These are phyloP conservation scores for Chaetomiaceae sp. DNA, from an alignment of 2,329 filamentous ascomycete species.

Conservation along the genomic window DNA sequence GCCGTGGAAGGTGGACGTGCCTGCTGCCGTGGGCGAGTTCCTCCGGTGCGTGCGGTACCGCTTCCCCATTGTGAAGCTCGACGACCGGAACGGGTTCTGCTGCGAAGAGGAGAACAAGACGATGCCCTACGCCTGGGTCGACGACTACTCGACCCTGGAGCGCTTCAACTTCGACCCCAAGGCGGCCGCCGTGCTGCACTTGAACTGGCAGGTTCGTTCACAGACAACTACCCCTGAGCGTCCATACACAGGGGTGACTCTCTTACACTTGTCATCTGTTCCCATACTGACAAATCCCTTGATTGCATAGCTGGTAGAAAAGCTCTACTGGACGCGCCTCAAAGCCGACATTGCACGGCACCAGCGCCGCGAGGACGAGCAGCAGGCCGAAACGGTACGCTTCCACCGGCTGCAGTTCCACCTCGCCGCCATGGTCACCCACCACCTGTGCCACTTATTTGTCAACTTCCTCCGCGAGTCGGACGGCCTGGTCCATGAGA, in stretches of 20 bases:
- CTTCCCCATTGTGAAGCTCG: slow-evolving; percentile 21
- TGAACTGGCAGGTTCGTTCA: slow-evolving; percentile 15
- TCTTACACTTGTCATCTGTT: no score
- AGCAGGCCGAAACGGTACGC: slow-evolving; percentile 2
- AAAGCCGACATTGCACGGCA: slow-evolving; percentile 18
- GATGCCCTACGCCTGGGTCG: slow-evolving; percentile 8
- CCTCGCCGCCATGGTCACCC: slow-evolving; percentile 19
- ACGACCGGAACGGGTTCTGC: slow-evolving; percentile 20
- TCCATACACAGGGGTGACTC: no score
- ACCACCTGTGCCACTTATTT: slow-evolving; percentile 23
- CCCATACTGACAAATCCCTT: no score
- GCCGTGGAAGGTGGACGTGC: slow-evolving; percentile 4
- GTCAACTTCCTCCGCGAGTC: slow-evolving; percentile 17
- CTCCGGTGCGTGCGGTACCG: slow-evolving; percentile 19
- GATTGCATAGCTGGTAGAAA: slow-evolving; percentile 14
- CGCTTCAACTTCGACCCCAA: slow-evolving; percentile 19
- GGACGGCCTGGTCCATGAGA: slow-evolving; percentile 7
- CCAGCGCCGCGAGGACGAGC: slow-evolving; percentile 11
- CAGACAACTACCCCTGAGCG: background rate
- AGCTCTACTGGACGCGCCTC: slow-evolving; percentile 22
- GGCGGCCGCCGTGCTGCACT: slow-evolving; percentile 18
- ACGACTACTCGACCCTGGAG: slow-evolving; percentile 10
- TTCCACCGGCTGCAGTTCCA: slow-evolving; percentile 23
- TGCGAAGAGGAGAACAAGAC: slow-evolving; percentile 10
- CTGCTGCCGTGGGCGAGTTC: slow-evolving; percentile 16